These are phyloP conservation scores for Hypoxylon sp. DNA, from an alignment of 2,329 filamentous ascomycete genomes.

Conservation along the genomic window DNA sequence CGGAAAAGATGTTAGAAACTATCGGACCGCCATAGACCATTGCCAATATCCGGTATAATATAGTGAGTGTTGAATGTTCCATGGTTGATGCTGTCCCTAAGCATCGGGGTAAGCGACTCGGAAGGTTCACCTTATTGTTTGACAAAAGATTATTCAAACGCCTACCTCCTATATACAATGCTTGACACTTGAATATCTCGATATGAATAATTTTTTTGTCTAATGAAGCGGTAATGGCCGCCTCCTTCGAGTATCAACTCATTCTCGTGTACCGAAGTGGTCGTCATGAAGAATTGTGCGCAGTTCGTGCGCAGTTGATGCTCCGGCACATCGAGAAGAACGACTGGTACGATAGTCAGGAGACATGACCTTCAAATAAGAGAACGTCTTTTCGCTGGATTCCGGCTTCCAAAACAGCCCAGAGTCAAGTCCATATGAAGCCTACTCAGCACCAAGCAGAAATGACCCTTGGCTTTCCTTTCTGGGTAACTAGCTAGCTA, in stretches of 20 bases:
- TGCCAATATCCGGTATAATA: not conserved
- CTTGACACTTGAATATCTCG: not conserved
- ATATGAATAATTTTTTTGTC: not conserved
- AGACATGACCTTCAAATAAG: slow-evolving; percentile 9
- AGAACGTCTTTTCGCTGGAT: slow-evolving; percentile 5
- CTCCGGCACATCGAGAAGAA: slow-evolving; percentile 4
- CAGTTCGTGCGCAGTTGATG: not conserved
- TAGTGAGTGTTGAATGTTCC: not conserved
- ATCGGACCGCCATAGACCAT: not conserved
- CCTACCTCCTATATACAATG: not conserved
- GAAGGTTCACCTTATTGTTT: not conserved
- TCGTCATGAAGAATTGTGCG: not conserved
- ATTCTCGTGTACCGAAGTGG: not conserved
- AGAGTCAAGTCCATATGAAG: not conserved
- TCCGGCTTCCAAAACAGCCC: not conserved
- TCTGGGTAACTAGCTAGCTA: not conserved
- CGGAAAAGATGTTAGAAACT: not conserved
- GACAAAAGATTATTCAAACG: not conserved
- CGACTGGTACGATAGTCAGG: slow-evolving; percentile 20
- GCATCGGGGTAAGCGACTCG: not conserved
- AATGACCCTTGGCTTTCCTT: not conserved
- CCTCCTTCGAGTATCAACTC: slow-evolving; percentile 8
- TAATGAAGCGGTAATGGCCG: slow-evolving; percentile 6
- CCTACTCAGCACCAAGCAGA: not conserved
- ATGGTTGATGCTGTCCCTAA: not conserved